A percentile compares a stretch with the other conserved stretches of the same genome.
Conservation (phyloP, 2,329 filamentous ascomycete genomes). For the Capronia coronata region DNA sequence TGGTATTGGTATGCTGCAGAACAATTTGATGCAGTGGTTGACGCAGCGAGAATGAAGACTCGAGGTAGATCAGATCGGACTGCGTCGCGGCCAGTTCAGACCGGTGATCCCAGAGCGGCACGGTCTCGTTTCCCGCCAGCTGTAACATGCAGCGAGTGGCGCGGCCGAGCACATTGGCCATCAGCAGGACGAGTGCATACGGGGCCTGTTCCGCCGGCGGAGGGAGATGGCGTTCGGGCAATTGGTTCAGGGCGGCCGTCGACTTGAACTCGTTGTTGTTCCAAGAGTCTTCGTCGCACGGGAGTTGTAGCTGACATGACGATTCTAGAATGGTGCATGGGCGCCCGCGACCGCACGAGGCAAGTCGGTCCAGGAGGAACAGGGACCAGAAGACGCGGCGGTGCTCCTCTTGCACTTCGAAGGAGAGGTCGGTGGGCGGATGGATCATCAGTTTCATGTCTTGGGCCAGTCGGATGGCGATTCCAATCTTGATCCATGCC, state of each 20-base stretch:
- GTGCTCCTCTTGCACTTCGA: slow-evolving; percentile 30
- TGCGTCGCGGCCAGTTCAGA: slow-evolving; percentile 33
- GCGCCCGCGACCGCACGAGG: slow-evolving; percentile 21
- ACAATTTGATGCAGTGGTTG: no score
- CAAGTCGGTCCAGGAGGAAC: slow-evolving; percentile 32
- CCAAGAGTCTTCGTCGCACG: slow-evolving; percentile 23
- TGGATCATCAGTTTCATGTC: slow-evolving; percentile 33
- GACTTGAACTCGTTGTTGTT: slow-evolving; percentile 5
- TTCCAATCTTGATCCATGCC: slow-evolving; percentile 36
- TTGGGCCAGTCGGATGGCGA: slow-evolving; percentile 56
- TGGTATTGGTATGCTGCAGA: no score
- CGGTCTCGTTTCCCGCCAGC: slow-evolving; percentile 18
- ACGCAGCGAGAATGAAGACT: slow-evolving; percentile 9
- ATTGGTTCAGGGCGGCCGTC: not conserved
- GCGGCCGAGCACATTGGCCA: slow-evolving; percentile 33
- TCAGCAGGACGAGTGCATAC: slow-evolving; percentile 31
- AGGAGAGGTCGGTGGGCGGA: slow-evolving; percentile 18
- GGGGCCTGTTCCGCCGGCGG: slow-evolving; percentile 22
- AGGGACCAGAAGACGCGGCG: slow-evolving; percentile 32
- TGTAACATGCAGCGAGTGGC: slow-evolving; percentile 31
- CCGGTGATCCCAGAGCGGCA: slow-evolving; percentile 35
- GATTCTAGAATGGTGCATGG: slow-evolving; percentile 23
- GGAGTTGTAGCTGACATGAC: slow-evolving; percentile 29
- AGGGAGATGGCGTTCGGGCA: slow-evolving; percentile 1
- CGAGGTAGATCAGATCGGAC: slow-evolving; percentile 32